Percentiles rank a stretch among this genome's conserved stretches.
These are phyloP conservation scores for Fraxinus cuspidata DNA, from an alignment of 257 asterid species.

Conservation along the genomic window DNA sequence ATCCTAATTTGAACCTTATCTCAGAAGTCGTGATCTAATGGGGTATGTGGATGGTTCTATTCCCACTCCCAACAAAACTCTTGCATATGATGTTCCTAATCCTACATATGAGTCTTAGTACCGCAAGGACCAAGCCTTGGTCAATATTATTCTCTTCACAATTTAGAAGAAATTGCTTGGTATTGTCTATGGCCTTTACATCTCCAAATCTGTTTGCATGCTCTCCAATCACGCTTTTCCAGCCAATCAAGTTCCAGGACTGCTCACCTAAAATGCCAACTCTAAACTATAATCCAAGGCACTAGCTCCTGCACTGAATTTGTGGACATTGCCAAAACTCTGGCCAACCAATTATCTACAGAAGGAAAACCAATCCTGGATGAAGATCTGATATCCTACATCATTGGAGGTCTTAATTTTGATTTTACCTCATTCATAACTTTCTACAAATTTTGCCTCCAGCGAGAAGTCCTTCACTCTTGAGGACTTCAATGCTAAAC, in stretches of 20 bases:
- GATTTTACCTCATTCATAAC: background rate
- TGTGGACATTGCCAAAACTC: background rate
- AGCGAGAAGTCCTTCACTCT: background rate
- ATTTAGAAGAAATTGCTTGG: background rate
- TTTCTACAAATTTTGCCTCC: background rate
- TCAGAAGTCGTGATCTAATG: background rate
- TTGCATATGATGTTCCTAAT: background rate
- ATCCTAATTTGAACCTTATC: background rate
- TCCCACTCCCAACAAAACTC: background rate
- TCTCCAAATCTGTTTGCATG: background rate
- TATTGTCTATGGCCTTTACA: conserved; percentile 2
- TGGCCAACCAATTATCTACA: background rate
- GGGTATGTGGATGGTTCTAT: conserved; percentile 16
- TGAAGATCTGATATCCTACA: conserved; percentile 11
- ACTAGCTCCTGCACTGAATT: background rate
- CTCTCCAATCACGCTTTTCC: background rate
- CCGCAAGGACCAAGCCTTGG: background rate
- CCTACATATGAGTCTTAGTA: conserved; percentile 1
- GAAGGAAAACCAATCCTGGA: conserved; percentile 13
- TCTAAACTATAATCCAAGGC: conserved; percentile 1
- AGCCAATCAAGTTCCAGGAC: background rate
- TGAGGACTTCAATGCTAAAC: background rate
- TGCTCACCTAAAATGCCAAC: background rate
- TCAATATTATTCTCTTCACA: background rate
- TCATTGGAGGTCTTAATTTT: conserved; percentile 3